These are phyloP conservation scores for Anthracocystis setariae DNA, from an alignment of 1,284 basidiomycete genomes.

Conservation along the genomic window DNA sequence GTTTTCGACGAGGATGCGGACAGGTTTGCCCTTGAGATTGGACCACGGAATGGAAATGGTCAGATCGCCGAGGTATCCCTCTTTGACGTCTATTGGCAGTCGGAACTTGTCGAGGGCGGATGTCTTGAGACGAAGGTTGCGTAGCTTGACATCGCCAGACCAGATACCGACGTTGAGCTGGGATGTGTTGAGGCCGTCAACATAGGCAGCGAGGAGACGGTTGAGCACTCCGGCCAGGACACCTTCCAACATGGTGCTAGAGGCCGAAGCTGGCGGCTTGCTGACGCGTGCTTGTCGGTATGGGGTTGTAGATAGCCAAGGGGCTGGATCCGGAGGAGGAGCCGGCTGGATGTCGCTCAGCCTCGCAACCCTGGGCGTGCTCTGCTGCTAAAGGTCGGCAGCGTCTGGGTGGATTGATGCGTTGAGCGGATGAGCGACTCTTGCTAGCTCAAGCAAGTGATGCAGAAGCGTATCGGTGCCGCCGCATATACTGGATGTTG, in stretches of 20 bases:
- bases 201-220: constrained; percentile 90
- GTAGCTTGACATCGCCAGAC: constrained; percentile 87
- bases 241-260: constrained; percentile 62
- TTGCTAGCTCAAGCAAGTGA: background rate
- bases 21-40: constrained; percentile 90
- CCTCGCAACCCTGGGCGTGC: too few species aligned
- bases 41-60: constrained; percentile 95
- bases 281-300: too few species aligned
- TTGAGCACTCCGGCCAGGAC: constrained; percentile 72
- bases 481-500: background rate
- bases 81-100: constrained; percentile 92
- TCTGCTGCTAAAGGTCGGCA: too few species aligned
- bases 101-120: constrained; percentile 95
- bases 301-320: too few species aligned
- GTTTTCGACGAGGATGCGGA: constrained; percentile 91
- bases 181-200: constrained; percentile 93
- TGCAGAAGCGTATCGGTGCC: background rate
- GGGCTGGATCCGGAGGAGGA: too few species aligned
- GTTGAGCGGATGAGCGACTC: background rate
- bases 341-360: too few species aligned
- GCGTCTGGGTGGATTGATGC: too few species aligned
- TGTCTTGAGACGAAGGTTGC: constrained; percentile 84
- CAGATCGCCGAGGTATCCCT: constrained; percentile 90
- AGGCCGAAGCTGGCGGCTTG: background rate
- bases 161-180: constrained; percentile 95